Evolutionary conservation across 2,329 filamentous ascomycete species (phyloP).

Genomic region (Ascocoryne sarcoides): DNA sequence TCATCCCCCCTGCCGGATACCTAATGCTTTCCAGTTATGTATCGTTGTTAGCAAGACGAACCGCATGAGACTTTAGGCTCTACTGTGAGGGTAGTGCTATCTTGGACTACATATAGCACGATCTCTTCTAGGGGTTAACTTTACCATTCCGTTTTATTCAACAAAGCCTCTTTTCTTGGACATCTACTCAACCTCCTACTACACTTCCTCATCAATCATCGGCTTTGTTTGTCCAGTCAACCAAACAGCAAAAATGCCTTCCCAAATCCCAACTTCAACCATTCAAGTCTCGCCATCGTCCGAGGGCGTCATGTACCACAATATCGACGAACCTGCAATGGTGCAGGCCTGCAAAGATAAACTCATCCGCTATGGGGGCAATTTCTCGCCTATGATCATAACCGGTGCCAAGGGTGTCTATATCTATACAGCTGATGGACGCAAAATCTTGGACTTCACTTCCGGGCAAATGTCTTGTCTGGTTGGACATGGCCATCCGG

Average conservation of each 20-base stretch:
- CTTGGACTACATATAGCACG: not conserved
- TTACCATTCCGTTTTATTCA: not conserved
- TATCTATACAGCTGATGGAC: slow-evolving; percentile 36
- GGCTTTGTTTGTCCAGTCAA: too few species aligned
- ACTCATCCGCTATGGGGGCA: slow-evolving; percentile 17
- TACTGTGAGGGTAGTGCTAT: not conserved
- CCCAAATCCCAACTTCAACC: not conserved
- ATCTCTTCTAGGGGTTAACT: not conserved
- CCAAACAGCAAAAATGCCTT: not conserved
- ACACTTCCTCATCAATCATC: not conserved
- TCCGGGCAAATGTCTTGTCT: slow-evolving; percentile 53
- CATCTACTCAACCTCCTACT: not conserved
- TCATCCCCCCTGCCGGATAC: too few species aligned
- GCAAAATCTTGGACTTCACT: slow-evolving; percentile 47
- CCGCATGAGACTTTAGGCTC: not conserved
- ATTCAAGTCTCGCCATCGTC: not conserved
- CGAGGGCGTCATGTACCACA: slow-evolving; percentile 5
- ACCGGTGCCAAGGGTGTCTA: slow-evolving; percentile 16
- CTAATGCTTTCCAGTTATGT: not conserved
- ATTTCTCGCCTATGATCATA: slow-evolving; percentile 18
- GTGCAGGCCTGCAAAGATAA: slow-evolving; percentile 7
- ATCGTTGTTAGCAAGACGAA: not conserved
- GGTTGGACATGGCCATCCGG: slow-evolving; percentile 48
- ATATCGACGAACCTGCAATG: slow-evolving; percentile 10
- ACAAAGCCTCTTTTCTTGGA: not conserved